Percentiles rank a stretch among this genome's conserved stretches.
These are phyloP conservation scores for Metschnikowia sp. DNA, from an alignment of 805 yeast species.

Conservation along the genomic window DNA sequence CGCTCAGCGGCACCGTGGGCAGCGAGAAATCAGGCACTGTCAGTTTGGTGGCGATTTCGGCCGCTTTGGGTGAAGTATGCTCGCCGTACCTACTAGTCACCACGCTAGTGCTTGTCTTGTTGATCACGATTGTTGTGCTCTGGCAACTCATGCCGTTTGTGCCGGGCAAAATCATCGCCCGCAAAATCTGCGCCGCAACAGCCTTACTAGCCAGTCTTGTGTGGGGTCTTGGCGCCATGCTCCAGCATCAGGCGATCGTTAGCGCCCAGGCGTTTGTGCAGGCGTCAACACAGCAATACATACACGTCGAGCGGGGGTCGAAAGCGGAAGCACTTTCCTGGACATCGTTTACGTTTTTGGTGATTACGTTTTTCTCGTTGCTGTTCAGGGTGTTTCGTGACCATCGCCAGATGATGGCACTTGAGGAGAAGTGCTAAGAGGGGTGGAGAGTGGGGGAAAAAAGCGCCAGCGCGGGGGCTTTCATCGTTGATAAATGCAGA, in stretches of 20 bases:
- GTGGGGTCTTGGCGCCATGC: constrained; percentile 67
- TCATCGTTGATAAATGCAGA: too few relatives aligned
- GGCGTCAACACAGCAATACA: constrained; percentile 48
- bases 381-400: constrained; percentile 10
- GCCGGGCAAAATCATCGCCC: constrained; percentile 39
- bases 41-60: constrained; percentile 47
- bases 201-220: constrained; percentile 25
- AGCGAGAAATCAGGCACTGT: constrained; percentile 23
- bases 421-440: constrained; percentile 4
- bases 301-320: constrained; percentile 43
- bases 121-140: constrained; percentile 38
- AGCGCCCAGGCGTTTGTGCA: constrained; percentile 44
- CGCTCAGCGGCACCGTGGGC: constrained; percentile 14
- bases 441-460: neutral
- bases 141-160: constrained; percentile 48
- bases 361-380: constrained; percentile 29
- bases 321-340: constrained; percentile 60
- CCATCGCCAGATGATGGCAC: constrained; percentile 3
- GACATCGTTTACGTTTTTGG: constrained; percentile 52
- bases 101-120: constrained; percentile 41
- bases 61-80: constrained; percentile 43
- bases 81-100: constrained; percentile 55
- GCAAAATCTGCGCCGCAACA: constrained; percentile 32
- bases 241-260: constrained; percentile 55
- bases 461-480: too few relatives aligned